phyloP scores from a whole-genome alignment of 78 protist species.

The Emiliania huxleyi region DNA sequence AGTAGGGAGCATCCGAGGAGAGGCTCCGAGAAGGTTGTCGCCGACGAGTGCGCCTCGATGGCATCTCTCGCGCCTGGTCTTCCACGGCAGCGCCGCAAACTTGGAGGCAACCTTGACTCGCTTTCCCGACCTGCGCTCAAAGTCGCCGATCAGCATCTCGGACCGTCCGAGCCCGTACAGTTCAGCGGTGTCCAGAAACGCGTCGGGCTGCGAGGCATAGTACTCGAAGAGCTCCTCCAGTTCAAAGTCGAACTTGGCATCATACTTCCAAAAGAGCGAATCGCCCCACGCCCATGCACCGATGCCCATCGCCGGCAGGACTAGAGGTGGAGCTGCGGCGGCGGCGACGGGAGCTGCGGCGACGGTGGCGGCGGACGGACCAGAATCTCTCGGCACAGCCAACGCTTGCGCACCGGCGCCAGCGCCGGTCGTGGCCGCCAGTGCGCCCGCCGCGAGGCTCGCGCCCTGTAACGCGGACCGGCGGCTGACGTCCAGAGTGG shows the following conservation, averaged over 20 bases:
- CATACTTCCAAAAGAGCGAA: slow-evolving; percentile 32
- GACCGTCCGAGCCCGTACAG: neutral
- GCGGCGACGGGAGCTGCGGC: too few relatives aligned
- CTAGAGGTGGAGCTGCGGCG: neutral
- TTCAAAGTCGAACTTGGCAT: neutral
- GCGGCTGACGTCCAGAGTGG: too few relatives aligned
- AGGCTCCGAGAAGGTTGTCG: too few relatives aligned
- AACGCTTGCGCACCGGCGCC: too few relatives aligned
- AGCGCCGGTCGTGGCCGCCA: too few relatives aligned
- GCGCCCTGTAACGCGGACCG: too few relatives aligned
- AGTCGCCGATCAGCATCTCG: neutral
- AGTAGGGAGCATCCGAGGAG: too few relatives aligned
- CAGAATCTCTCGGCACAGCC: too few relatives aligned
- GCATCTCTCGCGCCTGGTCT: neutral
- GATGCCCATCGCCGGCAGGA: neutral
- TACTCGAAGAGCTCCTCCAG: slow-evolving; percentile 2
- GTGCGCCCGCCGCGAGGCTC: too few relatives aligned
- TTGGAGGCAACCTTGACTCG: slow-evolving; percentile 24
- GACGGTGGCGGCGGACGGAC: too few relatives aligned
- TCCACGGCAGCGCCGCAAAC: slow-evolving; percentile 36
- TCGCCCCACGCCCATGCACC: slow-evolving; percentile 50
- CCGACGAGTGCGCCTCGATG: neutral
- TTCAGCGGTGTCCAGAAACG: slow-evolving; percentile 12
- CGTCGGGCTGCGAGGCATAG: neutral
- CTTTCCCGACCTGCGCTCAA: neutral